Base-by-base conservation (phyloP, 2,329 filamentous ascomycete species). In the Xenosphaeropsis pyriputrescens region DNA sequence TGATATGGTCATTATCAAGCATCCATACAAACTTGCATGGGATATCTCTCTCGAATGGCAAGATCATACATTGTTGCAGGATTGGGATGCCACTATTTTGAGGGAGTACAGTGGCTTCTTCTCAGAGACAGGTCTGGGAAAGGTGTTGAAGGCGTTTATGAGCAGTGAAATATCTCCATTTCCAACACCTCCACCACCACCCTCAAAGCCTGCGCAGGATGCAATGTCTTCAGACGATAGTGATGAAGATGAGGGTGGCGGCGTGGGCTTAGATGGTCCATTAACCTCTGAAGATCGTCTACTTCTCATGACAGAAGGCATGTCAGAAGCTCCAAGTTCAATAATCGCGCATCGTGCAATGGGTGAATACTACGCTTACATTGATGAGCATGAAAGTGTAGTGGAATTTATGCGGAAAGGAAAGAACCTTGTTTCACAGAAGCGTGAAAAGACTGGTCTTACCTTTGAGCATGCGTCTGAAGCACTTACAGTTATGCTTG, bases 1-100 rank as follows among this genome's bases (percentile, higher is more conserved):
- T 44, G 91, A 89, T 43, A 94, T 98, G 83, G 89, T 98, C 43
- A 83, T 94, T 42, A 91, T 98, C 55, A 88, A 89, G 49, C 86
- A 96, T 49, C 84, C 85, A 0, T 94, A 80, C 59, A 75, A 79
- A 45, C 67, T 93, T 13, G 91, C 91, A 0, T 98, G 93, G 93
- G 80, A 85, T 49, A 79, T 95, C 43, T 72, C 82, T 19, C 67
- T 98, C 41, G 85, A 96, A 52, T 96, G 89, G 83, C 73, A 82
- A 47, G 88, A 95, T 56, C 64, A 75, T 32, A 76, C 83, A 48
- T 72, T 73, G 34, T 70, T 91, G 35, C 64, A 69, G n/a, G 73
- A 85, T 18, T 81, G 85, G 64, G 88, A 96, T 52, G 70, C 75
- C 32, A 74, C 72, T 32, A 64, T 89, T n/a, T 62, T 98, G 17